Evolutionary conservation across 768 basidiomycete species (phyloP), one percentile per base, ranked within the genome.

Genomic region (Tulasnella sp.): DNA sequence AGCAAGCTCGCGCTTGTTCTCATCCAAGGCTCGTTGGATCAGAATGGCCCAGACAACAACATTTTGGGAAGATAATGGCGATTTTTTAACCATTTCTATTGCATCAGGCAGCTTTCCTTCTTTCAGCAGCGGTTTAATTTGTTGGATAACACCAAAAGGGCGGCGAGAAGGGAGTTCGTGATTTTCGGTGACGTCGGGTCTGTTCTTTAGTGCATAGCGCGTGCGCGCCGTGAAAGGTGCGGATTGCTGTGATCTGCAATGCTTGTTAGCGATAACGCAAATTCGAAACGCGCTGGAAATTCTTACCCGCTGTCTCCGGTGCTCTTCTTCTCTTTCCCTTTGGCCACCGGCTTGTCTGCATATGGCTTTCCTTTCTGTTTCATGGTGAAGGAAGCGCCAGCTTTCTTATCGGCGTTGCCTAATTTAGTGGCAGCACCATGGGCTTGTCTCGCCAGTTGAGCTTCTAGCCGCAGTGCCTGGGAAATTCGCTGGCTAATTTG

Each of bases 11-110:
- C 70, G 81, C 37, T 72, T 72, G 53, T 71, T 64, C 15, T 65
- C 73, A 34, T 75, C 71, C 68, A 83, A 67, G 42, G 74, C 73
- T 46, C 78, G 72, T 67, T 73, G 76, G 33, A 90, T 79, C 58
- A 89, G 62, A 2, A 79, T 83, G 57, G 87, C 87, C 87, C 87
- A 90, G 5, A 81, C 78, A 9, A 72, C 69, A 1, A 75, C 68
- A 57, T 86, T 88, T 60, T 84, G 81, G 0, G 84, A 79, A 57
- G 81, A 82, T 42, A 75, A 66, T 20, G 87, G 83, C 16, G 78
- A 67, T 33, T 72, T 76, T 59, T 81, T 75, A n/a, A 90, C 70
- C 64, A 78, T 73, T 22, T 68, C 61, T 3, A 84, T 69, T 0
- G 87, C 87, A 2, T 70, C 71, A 46, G 80, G 76, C 29, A 83